phyloP scores from a whole-genome alignment of 1,284 basidiomycete species.

The Ustilago sp. region DNA sequence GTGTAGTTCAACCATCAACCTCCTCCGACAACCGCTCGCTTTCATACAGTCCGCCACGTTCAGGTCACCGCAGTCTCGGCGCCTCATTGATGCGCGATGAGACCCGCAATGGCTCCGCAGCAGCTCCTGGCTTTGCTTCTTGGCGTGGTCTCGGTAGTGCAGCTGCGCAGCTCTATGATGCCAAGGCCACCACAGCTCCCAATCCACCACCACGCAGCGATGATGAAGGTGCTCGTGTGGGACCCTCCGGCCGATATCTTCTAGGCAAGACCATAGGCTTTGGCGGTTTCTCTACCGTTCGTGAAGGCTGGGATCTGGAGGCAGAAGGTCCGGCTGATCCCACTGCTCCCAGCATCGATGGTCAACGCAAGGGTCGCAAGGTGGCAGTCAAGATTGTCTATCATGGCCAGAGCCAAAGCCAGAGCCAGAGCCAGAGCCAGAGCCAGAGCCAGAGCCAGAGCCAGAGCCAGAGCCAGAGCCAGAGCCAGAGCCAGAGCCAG shows the following conservation, averaged over 20 bases:
- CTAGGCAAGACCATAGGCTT: constrained; percentile 83
- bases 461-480: constrained; percentile 7
- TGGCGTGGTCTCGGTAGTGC: constrained; percentile 47
- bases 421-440: neutral
- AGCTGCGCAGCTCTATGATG: constrained; percentile 41
- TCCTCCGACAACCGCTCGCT: constrained; percentile 43
- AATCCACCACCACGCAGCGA: constrained; percentile 38
- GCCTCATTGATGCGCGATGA: constrained; percentile 33
- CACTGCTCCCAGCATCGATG: constrained; percentile 30
- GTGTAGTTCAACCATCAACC: constrained; percentile 32
- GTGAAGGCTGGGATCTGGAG: constrained; percentile 72
- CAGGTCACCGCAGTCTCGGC: constrained; percentile 36
- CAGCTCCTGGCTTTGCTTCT: constrained; percentile 27
- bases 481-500: neutral
- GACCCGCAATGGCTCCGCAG: constrained; percentile 25
- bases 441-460: constrained; percentile 12
- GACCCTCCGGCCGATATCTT: constrained; percentile 73
- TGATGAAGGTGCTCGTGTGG: constrained; percentile 57
- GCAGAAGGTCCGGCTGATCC: constrained; percentile 30
- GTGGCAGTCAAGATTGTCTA: constrained; percentile 63
- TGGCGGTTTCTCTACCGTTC: constrained; percentile 88
- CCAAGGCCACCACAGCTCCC: constrained; percentile 22
- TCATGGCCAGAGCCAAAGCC: constrained; percentile 16
- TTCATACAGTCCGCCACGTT: constrained; percentile 46
- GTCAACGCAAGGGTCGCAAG: constrained; percentile 31